Conservation (phyloP, 805 yeast genomes). For the Ogataea paradorogensis region DNA sequence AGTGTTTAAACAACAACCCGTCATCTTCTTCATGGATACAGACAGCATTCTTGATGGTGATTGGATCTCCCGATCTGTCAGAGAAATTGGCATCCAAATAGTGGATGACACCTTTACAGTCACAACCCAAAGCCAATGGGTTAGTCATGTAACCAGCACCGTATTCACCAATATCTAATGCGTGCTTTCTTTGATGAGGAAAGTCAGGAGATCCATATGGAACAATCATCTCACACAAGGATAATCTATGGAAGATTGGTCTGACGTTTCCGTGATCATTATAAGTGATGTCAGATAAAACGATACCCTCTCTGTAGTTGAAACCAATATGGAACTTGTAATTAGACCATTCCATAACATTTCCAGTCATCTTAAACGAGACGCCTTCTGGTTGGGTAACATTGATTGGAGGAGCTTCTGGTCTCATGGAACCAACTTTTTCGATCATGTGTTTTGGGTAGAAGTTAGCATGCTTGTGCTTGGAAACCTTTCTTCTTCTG, state of each 20-base stretch:
- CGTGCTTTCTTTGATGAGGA: constrained; percentile 84
- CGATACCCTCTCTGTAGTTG: constrained; percentile 84
- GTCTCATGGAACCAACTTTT: constrained; percentile 62
- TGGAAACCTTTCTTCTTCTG: constrained; percentile 68
- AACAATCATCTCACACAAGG: constrained; percentile 79
- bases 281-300: constrained; percentile 67
- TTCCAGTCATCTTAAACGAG: constrained; percentile 67
- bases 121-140: constrained; percentile 75
- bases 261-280: constrained; percentile 73
- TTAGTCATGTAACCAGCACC: constrained; percentile 87
- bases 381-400: constrained; percentile 83
- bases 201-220: constrained; percentile 78
- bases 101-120: constrained; percentile 83
- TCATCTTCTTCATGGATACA: constrained; percentile 88
- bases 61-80: constrained; percentile 63
- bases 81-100: constrained; percentile 78
- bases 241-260: constrained; percentile 75
- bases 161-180: constrained; percentile 82
- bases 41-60: constrained; percentile 71
- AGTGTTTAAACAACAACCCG: constrained; percentile 75
- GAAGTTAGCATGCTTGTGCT: constrained; percentile 66
- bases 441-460: constrained; percentile 62
- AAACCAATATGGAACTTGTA: constrained; percentile 77
- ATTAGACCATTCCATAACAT: constrained; percentile 74
- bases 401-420: constrained; percentile 61